These are phyloP conservation scores for Polyporus tsugae DNA, from an alignment of 1,284 basidiomycete species.

Conservation along the genomic window DNA sequence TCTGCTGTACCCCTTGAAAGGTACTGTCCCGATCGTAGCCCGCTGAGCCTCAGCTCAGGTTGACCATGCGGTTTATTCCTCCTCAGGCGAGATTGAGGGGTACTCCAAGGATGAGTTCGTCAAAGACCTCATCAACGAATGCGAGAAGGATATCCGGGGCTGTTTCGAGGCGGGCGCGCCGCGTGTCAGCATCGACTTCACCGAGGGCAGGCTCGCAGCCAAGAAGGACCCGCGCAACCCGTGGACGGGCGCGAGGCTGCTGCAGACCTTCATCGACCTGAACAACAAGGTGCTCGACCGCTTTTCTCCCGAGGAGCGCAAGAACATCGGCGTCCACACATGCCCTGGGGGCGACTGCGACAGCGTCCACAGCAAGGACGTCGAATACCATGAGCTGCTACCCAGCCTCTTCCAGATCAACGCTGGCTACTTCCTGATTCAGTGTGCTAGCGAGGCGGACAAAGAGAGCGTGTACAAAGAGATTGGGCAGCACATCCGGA, in stretches of 20 bases:
- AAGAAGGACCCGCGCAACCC: conserved; percentile 7
- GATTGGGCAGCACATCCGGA: neutral
- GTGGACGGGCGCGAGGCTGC: neutral
- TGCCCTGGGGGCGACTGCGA: conserved; percentile 2
- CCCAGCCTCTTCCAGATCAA: conserved; percentile 6
- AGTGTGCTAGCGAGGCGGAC: neutral
- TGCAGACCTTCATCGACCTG: neutral
- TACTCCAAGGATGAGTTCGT: neutral
- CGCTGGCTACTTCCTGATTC: neutral
- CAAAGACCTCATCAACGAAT: neutral
- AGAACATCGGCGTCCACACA: conserved; percentile 3
- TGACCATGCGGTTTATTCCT: neutral
- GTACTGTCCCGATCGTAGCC: too few relatives aligned
- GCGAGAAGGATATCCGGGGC: neutral
- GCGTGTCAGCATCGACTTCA: conserved; percentile 5
- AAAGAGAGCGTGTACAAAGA: conserved; percentile 4
- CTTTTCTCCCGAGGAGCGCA: neutral
- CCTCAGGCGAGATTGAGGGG: neutral
- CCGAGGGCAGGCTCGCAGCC: conserved; percentile 1
- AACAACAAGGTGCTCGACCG: neutral
- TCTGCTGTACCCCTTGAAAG: neutral
- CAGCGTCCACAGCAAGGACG: conserved; percentile 3
- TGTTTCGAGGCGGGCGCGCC: neutral
- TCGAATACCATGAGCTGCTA: conserved; percentile 1
- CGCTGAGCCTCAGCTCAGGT: neutral